Conservation (phyloP, 176 grass and related monocot genomes). For the Juncus inflexus region DNA sequence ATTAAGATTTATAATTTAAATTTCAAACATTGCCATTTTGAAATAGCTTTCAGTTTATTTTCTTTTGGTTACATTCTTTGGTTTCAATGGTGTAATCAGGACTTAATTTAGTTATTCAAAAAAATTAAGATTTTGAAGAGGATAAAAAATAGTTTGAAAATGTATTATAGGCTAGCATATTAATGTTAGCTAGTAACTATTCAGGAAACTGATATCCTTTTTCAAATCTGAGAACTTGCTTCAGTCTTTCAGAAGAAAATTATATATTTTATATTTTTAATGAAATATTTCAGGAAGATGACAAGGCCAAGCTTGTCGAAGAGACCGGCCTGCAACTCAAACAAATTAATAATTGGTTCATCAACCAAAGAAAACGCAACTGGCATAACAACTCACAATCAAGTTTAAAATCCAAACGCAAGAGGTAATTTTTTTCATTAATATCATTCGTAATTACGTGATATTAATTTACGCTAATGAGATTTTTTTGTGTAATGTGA, state of each 20-base stretch:
- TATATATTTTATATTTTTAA: not conserved
- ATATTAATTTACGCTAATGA: conserved; percentile 4
- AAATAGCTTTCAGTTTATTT: conserved; percentile 25
- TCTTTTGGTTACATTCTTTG: not conserved
- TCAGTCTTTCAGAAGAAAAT: no score
- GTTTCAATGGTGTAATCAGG: not conserved
- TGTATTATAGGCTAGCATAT: no score
- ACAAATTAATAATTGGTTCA: conserved; percentile 99
- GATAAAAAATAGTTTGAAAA: not conserved
- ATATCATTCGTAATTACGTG: not conserved
- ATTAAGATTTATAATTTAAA: conserved; percentile 19
- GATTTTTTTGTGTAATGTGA: conserved; percentile 12
- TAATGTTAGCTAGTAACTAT: no score
- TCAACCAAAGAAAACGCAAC: conserved; percentile 98
- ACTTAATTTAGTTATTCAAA: not conserved
- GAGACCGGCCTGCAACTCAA: conserved; percentile 97
- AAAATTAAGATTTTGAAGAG: not conserved
- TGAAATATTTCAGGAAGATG: conserved; percentile 63
- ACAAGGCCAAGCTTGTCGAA: conserved; percentile 97
- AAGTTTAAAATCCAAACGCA: conserved; percentile 97
- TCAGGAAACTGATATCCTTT: no score
- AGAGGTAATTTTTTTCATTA: conserved; percentile 44
- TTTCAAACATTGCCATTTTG: conserved; percentile 35
- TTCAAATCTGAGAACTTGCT: no score
- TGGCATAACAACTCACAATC: conserved; percentile 97